Evolutionary conservation across 1,284 basidiomycete genomes (phyloP).

Genomic region (Apiotrichum siamense): DNA sequence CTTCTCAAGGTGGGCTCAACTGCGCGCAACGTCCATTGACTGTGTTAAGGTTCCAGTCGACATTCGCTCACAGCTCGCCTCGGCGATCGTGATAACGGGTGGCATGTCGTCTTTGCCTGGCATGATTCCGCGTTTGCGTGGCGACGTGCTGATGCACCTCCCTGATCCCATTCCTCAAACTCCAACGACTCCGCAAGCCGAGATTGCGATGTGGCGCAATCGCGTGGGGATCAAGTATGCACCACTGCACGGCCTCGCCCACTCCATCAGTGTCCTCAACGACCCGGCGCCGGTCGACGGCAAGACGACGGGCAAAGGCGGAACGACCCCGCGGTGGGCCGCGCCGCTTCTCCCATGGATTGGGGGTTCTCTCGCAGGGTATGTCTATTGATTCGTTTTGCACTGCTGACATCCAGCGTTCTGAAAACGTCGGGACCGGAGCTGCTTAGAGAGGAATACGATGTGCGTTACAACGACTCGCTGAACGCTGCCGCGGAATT

Average conservation of each 20-base stretch:
- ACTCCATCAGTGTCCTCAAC: slow-evolving; percentile 73
- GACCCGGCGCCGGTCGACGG: slow-evolving; percentile 54
- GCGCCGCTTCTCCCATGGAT: slow-evolving; percentile 79
- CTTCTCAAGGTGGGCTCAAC: slow-evolving; percentile 60
- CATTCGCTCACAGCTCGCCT: slow-evolving; percentile 70
- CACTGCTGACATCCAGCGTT: slow-evolving; percentile 48
- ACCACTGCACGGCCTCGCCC: slow-evolving; percentile 60
- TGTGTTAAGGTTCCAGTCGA: slow-evolving; percentile 78
- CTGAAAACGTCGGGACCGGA: slow-evolving; percentile 79
- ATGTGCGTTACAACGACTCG: slow-evolving; percentile 38
- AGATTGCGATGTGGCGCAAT: slow-evolving; percentile 15
- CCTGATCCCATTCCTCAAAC: slow-evolving; percentile 27
- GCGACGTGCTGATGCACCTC: slow-evolving; percentile 63
- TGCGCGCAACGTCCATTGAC: not conserved
- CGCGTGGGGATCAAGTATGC: slow-evolving; percentile 63
- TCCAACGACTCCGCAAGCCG: slow-evolving; percentile 16
- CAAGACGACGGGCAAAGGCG: slow-evolving; percentile 58
- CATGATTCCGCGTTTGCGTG: slow-evolving; percentile 76
- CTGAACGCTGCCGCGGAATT: slow-evolving; percentile 25
- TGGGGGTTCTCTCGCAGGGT: slow-evolving; percentile 89
- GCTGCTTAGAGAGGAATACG: slow-evolving; percentile 67
- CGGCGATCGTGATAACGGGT: slow-evolving; percentile 75
- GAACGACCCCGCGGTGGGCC: slow-evolving; percentile 76
- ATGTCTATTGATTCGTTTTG: slow-evolving; percentile 32
- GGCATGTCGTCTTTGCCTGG: slow-evolving; percentile 88